Conservation (phyloP, 768 basidiomycete genomes). For the Butyriboletus loyo region DNA sequence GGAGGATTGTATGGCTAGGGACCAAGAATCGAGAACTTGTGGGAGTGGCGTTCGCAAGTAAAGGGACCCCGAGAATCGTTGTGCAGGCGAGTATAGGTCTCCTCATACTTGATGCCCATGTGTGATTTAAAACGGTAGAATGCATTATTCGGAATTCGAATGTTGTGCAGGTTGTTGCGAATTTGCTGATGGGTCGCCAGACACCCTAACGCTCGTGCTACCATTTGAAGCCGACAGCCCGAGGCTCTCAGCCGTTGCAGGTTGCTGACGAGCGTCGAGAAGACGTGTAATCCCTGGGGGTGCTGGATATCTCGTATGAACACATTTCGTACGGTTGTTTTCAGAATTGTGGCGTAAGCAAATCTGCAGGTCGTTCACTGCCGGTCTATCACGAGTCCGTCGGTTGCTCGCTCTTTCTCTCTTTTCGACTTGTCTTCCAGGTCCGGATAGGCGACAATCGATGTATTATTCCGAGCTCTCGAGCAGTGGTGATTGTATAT, state of each 20-base stretch:
- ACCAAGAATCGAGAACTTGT: background rate
- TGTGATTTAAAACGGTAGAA: background rate
- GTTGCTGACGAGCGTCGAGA: background rate
- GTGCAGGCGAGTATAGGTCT: conserved; percentile 9
- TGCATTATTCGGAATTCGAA: background rate
- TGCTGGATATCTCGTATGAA: background rate
- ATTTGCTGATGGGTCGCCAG: background rate
- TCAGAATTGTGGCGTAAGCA: background rate
- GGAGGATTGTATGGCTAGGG: background rate
- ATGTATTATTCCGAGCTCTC: background rate
- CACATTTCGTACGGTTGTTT: background rate
- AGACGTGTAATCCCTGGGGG: background rate
- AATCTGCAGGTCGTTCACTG: too few species aligned
- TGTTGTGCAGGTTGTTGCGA: background rate
- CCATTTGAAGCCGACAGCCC: background rate
- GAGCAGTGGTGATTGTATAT: background rate
- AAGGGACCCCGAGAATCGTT: background rate
- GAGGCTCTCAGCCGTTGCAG: background rate
- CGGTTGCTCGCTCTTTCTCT: background rate
- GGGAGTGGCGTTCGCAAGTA: conserved; percentile 4
- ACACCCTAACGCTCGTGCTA: too few species aligned
- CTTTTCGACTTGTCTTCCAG: background rate
- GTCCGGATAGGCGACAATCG: too few species aligned
- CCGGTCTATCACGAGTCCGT: too few species aligned
- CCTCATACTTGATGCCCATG: background rate